Evolutionary conservation across 2,329 filamentous ascomycete genomes (phyloP), one percentile per base, ranked within the genome.

Genomic region (Sporothrix schenckii): DNA sequence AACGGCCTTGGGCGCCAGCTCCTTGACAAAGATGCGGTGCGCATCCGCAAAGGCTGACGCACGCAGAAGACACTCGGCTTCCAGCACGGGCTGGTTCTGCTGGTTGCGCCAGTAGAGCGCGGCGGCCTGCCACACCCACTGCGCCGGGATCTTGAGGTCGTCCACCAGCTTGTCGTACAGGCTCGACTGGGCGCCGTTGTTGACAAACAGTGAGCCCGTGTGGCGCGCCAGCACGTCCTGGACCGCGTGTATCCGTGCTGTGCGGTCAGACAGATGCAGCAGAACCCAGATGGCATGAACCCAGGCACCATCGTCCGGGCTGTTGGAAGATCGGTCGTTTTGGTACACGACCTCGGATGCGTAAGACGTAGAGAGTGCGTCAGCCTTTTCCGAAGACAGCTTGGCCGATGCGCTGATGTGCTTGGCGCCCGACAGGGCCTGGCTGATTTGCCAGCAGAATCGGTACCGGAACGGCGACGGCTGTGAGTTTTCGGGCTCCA

Each of bases 81-180:
- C 92, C 5, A 84, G 83, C 60, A 84, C 85, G 13, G 91, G 85
- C 77, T 94, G 88, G 73, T 89, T 88, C 76, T 86, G 88, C 61
- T 89, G 88, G 71, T 89, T 89, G 72, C 92, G 91, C 80, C 93
- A 93, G 79, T 91, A 91, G 16, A 94, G 84, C 14, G 94, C 94
- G 77, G 94, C 92, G 21, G 95, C 92, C 72, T 92, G 88, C 88
- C 92, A 97, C 66, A 98, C 85, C 93, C 94, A 97, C 3, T 86
- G 79, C 1, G 85, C 80, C 0, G 94, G 93, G 54, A 98, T 87
- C 73, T 88, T 86, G 68, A 94, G 87, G 44, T 87, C 88, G 58
- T 85, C 81, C 0, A 86, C 72, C 86, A 27, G 95, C 82, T 16
- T 86, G 49, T 73, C 73, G 71, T 75, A 84, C 13, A 80, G 81